Conservation (phyloP, 768 basidiomycete genomes). For the Fibroporia radiculosa region DNA sequence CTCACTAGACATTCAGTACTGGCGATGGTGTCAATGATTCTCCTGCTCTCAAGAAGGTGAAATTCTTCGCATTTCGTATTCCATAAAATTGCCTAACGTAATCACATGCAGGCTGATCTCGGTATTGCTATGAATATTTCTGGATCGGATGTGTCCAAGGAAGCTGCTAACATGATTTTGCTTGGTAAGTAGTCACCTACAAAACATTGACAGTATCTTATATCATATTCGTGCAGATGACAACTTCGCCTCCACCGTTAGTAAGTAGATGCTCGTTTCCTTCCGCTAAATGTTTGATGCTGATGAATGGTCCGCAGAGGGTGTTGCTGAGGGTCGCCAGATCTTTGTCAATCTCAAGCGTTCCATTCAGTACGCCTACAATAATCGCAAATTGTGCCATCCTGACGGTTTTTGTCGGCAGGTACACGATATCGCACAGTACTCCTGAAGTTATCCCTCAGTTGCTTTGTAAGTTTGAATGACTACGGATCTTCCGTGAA, state of each 20-base stretch:
- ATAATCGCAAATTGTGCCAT: not conserved
- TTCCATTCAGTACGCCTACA: conserved; percentile 51
- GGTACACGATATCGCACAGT: conserved; percentile 59
- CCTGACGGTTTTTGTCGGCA: conserved; percentile 11
- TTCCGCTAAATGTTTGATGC: not conserved
- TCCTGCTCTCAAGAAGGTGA: conserved; percentile 54
- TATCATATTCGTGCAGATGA: conserved; percentile 37
- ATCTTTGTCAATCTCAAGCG: conserved; percentile 68
- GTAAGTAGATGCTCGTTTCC: conserved; percentile 29
- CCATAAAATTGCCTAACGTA: too few relatives aligned
- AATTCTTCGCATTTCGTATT: too few relatives aligned
- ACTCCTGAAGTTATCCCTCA: conserved; percentile 67
- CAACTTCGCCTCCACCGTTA: conserved; percentile 67
- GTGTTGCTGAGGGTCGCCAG: conserved; percentile 60
- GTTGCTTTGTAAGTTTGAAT: conserved; percentile 43
- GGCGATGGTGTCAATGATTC: conserved; percentile 72
- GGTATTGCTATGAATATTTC: conserved; percentile 74
- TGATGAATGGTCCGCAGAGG: conserved; percentile 31
- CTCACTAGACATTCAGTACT: conserved; percentile 30
- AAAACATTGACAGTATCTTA: not conserved
- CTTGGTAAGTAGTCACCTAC: conserved; percentile 32
- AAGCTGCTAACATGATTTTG: conserved; percentile 70
- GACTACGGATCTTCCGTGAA: not conserved
- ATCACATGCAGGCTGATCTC: conserved; percentile 41
- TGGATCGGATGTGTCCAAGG: conserved; percentile 67